These are phyloP conservation scores for Eucalyptus albens DNA, from an alignment of 345 rosid genomes.

Conservation along the genomic window DNA sequence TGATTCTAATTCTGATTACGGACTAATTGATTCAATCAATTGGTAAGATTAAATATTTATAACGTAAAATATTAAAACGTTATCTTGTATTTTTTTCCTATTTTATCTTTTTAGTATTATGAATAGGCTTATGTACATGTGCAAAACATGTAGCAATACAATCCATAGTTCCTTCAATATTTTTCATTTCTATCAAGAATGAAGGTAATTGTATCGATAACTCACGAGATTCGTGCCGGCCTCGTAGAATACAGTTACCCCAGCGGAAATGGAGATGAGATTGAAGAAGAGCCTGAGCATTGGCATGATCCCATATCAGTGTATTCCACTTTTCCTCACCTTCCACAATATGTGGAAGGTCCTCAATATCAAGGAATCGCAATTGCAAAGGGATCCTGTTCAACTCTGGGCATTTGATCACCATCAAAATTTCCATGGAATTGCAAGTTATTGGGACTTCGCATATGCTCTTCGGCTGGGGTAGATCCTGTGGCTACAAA, in stretches of 20 bases:
- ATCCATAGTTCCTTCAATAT: background rate
- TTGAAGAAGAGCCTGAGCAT: background rate
- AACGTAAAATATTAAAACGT: accelerated
- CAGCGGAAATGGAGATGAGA: accelerated
- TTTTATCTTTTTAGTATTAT: no score
- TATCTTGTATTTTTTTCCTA: background rate
- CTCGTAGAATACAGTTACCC: accelerated
- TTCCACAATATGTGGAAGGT: background rate
- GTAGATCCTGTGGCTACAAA: accelerated
- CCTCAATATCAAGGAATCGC: no score
- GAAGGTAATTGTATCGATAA: accelerated
- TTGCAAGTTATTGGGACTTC: background rate
- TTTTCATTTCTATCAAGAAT: accelerated
- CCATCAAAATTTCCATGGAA: background rate
- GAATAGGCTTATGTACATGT: background rate
- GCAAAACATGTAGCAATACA: no score
- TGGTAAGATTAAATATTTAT: accelerated
- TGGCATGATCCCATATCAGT: background rate
- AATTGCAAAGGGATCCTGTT: background rate
- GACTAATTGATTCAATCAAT: background rate
- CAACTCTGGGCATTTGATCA: background rate
- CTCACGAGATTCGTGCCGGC: accelerated
- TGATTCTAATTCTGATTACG: background rate
- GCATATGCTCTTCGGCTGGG: background rate
- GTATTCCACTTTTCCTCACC: background rate